Conservation (phyloP, 1,284 basidiomycete genomes). For the Paramarasmius palmivorus region DNA sequence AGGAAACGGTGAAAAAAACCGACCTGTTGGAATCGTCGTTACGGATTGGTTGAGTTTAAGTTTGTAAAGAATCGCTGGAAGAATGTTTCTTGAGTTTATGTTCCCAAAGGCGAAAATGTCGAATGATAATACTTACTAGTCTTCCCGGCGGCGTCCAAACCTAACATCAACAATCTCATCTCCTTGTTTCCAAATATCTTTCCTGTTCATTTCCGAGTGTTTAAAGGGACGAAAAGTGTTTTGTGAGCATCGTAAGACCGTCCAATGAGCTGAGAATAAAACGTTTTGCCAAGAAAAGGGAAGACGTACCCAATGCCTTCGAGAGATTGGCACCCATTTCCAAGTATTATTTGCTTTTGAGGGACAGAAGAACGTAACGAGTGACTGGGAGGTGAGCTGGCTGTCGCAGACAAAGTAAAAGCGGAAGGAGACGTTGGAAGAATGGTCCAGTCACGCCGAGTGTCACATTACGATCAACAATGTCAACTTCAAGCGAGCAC, state of each 20-base stretch:
- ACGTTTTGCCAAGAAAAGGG: slow-evolving; percentile 11
- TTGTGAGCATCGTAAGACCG: not conserved
- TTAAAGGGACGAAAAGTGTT: slow-evolving; percentile 7
- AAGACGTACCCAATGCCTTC: slow-evolving; percentile 63
- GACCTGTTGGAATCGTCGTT: slow-evolving; percentile 97
- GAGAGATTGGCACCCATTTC: slow-evolving; percentile 78
- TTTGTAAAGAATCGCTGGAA: slow-evolving; percentile 95
- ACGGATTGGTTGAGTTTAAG: slow-evolving; percentile 99
- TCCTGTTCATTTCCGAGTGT: slow-evolving; percentile 45
- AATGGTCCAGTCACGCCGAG: not conserved
- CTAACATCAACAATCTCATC: slow-evolving; percentile 93
- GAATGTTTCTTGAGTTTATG: not conserved
- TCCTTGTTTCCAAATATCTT: slow-evolving; percentile 99
- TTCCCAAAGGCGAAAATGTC: not conserved
- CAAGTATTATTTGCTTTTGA: slow-evolving; percentile 22
- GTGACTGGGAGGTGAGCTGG: slow-evolving; percentile 34
- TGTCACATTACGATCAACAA: not conserved
- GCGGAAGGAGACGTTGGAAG: slow-evolving; percentile 1
- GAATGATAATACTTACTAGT: slow-evolving; percentile 65
- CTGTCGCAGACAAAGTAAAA: slow-evolving; percentile 19
- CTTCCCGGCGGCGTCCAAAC: slow-evolving; percentile 95
- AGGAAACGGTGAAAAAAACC: slow-evolving; percentile 27
- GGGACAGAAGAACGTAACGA: slow-evolving; percentile 36
- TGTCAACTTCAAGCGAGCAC: not conserved
- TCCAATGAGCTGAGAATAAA: slow-evolving; percentile 12